A percentile compares a stretch with the other conserved stretches of the same genome.
These are phyloP conservation scores for Tranzscheliella williamsii DNA, from an alignment of 1,284 basidiomycete species.

Conservation along the genomic window DNA sequence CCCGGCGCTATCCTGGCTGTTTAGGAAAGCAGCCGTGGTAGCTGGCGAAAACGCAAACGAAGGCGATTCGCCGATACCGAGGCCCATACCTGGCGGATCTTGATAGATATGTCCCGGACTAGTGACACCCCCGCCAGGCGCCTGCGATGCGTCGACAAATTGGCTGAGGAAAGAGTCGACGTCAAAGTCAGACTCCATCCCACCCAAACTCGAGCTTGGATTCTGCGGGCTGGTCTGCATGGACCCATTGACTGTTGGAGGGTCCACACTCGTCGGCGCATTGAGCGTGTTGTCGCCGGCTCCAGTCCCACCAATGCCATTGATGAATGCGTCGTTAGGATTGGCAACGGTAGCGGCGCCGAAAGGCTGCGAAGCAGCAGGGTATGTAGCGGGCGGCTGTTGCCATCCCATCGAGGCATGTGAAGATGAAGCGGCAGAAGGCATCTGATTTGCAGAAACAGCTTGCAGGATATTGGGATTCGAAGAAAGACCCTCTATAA, in stretches of 20 bases:
- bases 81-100: background rate
- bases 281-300: background rate
- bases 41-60: slow-evolving; percentile 31
- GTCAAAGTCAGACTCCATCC: slow-evolving; percentile 45
- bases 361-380: background rate
- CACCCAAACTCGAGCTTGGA: background rate
- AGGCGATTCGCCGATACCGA: slow-evolving; percentile 10
- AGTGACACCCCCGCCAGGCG: slow-evolving; percentile 29
- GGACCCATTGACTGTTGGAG: background rate
- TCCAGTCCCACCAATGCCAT: too few species aligned
- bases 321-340: too few species aligned
- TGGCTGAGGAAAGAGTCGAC: slow-evolving; percentile 51
- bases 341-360: too few species aligned
- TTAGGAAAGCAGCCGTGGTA: slow-evolving; percentile 33
- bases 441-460: background rate
- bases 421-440: background rate
- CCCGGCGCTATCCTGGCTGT: slow-evolving; percentile 8
- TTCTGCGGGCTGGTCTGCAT: background rate
- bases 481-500: slow-evolving; percentile 74
- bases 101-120: slow-evolving; percentile 1
- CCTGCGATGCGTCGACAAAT: slow-evolving; percentile 43
- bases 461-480: slow-evolving; percentile 51
- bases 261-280: too few species aligned
- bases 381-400: background rate
- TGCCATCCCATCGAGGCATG: slow-evolving; percentile 1